Conservation (phyloP, 208 protist genomes). For the Trichomonas tenax region DNA sequence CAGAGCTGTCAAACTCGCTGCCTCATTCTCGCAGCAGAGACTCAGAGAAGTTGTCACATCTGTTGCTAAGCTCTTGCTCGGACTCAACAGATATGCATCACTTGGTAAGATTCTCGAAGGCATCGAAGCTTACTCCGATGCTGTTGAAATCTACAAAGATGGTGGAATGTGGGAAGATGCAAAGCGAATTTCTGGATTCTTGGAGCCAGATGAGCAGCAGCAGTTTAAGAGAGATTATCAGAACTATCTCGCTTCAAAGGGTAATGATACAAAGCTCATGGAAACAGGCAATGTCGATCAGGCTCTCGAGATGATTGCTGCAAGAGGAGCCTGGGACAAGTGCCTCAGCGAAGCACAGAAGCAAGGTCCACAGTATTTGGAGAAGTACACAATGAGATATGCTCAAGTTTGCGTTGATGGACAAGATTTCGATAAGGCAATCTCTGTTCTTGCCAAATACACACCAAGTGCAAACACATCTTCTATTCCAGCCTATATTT, state of each 20-base stretch:
- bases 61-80: background rate
- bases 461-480: background rate
- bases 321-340: background rate
- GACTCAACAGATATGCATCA: background rate
- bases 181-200: background rate
- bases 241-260: background rate
- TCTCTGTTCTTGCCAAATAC: background rate
- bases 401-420: background rate
- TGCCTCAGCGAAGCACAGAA: background rate
- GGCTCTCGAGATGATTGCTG: background rate
- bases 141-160: background rate
- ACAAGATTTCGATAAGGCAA: background rate
- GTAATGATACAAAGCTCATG: background rate
- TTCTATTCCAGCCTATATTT: background rate
- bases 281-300: background rate
- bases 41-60: background rate
- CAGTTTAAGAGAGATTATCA: background rate
- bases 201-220: background rate
- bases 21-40: background rate
- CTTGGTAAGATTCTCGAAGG: background rate
- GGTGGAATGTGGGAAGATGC: background rate
- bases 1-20: background rate
- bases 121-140: background rate
- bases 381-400: constrained; percentile 21
- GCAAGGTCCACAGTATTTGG: background rate